A percentile compares a stretch with the other conserved stretches of the same genome.
phyloP scores from a whole-genome alignment of 495 filamentous ascomycete species.

The Viridothelium virens region DNA sequence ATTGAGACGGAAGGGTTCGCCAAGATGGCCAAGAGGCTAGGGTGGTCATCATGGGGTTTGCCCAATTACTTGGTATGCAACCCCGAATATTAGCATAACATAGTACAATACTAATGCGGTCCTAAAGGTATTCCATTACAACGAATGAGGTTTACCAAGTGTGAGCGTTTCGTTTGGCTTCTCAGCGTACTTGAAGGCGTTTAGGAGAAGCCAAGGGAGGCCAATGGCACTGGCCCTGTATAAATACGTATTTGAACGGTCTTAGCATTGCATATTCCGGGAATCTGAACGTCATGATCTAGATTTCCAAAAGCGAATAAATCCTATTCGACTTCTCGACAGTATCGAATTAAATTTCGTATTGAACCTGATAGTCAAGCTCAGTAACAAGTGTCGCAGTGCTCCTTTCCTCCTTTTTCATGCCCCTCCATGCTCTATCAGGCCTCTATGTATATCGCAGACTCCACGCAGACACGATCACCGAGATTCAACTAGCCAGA shows the following conservation, averaged over 20 bases:
- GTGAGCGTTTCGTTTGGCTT: neutral
- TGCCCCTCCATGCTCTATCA: no score
- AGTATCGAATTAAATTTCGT: neutral
- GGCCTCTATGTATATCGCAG: no score
- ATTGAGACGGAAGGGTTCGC: conserved; percentile 98
- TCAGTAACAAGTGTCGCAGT: no score
- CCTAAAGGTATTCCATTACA: conserved; percentile 29
- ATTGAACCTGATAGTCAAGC: no score
- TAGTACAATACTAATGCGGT: neutral
- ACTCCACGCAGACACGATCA: no score
- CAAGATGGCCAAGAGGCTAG: conserved; percentile 86
- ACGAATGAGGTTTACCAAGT: conserved; percentile 19
- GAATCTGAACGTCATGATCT: conserved; percentile 9
- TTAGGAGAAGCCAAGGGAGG: conserved; percentile 3
- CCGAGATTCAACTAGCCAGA: no score
- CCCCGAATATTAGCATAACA: neutral
- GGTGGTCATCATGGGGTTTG: conserved; percentile 74
- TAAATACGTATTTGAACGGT: neutral
- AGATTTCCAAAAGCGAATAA: neutral
- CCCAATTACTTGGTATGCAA: conserved; percentile 89
- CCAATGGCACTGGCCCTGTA: neutral
- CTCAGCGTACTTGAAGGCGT: conserved; percentile 4
- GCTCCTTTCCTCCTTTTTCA: no score
- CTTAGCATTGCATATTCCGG: neutral
- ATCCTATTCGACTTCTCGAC: neutral